A percentile compares a stretch with the other conserved stretches of the same genome.
Conservation (phyloP, 2,329 filamentous ascomycete species). For the Scytalidium lignicola region DNA sequence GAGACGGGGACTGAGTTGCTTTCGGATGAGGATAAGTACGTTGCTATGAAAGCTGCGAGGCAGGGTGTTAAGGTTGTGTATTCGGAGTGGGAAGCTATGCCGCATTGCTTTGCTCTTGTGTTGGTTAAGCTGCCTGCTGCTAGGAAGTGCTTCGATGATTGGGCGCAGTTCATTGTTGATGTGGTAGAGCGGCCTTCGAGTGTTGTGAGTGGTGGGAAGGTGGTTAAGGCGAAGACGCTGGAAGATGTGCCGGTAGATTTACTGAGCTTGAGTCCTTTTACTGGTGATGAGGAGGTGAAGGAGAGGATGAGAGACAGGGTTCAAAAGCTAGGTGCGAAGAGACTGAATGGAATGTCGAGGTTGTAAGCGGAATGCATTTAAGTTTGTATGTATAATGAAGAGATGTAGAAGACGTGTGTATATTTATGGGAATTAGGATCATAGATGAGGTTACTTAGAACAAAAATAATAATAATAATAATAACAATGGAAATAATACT, state of each 20-base stretch:
- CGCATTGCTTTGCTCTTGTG: constrained; percentile 64
- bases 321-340: constrained; percentile 16
- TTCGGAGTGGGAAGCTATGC: constrained; percentile 76
- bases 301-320: constrained; percentile 29
- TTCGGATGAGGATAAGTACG: constrained; percentile 58
- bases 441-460: too few relatives aligned
- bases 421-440: too few relatives aligned
- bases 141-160: constrained; percentile 47
- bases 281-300: constrained; percentile 38
- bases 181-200: constrained; percentile 24
- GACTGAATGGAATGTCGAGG: constrained; percentile 9
- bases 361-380: neutral
- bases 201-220: constrained; percentile 35
- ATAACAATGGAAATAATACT: too few relatives aligned
- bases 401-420: too few relatives aligned
- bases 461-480: too few relatives aligned
- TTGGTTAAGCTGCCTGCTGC: constrained; percentile 40
- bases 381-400: too few relatives aligned
- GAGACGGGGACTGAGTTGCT: constrained; percentile 68
- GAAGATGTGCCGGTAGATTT: constrained; percentile 43
- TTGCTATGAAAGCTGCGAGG: constrained; percentile 49
- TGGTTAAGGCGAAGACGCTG: constrained; percentile 45
- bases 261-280: constrained; percentile 36
- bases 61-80: constrained; percentile 59
- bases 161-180: constrained; percentile 50